A percentile compares a stretch with the other conserved stretches of the same genome.
These are phyloP conservation scores for Sclerotinia nivalis DNA, from an alignment of 2,329 filamentous ascomycete species.

Conservation along the genomic window DNA sequence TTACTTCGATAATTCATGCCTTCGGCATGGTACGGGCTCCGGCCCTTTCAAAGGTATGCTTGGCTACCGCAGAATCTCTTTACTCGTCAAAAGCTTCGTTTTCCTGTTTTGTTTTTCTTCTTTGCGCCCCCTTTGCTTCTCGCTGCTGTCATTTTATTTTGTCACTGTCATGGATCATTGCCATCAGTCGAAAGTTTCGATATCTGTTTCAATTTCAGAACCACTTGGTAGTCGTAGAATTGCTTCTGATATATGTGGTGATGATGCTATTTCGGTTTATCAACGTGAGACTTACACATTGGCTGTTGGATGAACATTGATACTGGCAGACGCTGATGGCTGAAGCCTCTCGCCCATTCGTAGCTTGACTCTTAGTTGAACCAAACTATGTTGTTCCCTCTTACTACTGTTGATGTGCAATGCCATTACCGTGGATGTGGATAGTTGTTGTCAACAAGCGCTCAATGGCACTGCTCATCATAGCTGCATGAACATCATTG, in stretches of 20 bases:
- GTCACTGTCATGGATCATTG: background rate
- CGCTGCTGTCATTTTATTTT: background rate
- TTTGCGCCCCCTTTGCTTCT: too few species aligned
- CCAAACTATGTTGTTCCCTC: too few species aligned
- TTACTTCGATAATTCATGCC: background rate
- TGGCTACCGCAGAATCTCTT: background rate
- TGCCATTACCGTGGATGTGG: background rate
- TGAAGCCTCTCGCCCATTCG: background rate
- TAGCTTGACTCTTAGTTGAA: background rate
- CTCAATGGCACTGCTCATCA: background rate
- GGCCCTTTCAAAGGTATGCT: conserved; percentile 1
- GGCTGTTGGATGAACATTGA: background rate
- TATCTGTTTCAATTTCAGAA: background rate
- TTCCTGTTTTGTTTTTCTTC: background rate
- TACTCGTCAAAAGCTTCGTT: background rate
- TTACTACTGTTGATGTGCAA: background rate
- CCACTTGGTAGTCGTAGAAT: background rate
- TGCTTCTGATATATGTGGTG: background rate
- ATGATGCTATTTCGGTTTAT: background rate
- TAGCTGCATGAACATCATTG: background rate
- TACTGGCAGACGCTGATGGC: background rate
- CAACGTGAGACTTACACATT: background rate
- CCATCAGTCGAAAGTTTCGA: background rate
- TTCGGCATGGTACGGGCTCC: background rate
- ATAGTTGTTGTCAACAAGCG: background rate